Base-by-base conservation (phyloP, 495 filamentous ascomycete genomes). In the Trichoderma gamsii region DNA sequence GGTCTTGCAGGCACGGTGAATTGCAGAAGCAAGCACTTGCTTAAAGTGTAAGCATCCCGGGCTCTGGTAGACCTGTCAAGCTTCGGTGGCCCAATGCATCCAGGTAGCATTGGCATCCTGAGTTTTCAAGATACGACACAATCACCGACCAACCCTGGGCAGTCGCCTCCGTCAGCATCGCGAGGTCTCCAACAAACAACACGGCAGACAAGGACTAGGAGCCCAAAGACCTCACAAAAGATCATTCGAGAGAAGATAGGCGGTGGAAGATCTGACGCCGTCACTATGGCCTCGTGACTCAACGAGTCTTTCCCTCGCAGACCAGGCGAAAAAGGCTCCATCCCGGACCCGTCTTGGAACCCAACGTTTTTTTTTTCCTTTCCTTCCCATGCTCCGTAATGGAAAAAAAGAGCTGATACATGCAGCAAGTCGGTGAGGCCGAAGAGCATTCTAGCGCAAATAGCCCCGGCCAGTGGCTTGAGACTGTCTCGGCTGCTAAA, bases 401-500 rank as follows among this genome's bases (percentile, higher is more conserved):
- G 27, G 3, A 61, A 27, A 32, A 18, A 61, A 18, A 13, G 25
- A 11, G 6, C 23, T 27, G 5, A 9, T 61, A 9, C 27, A 12
- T 61, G 56, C 56, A 61, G 56, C 27, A 38, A 61, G 56, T 61
- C 56, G 56, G 56, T 61, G 56, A 61, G 56, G 56, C 56, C 56
- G 23, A 32, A 12, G 27, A 61, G 56, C 56, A 3, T 27, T 61
- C 56, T 32, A 61, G 27, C 56, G 56, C 56, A 61, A 61, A 61
- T 32, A 9, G 56, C 56, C 56, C 35, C 56, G 25, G 56, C 27
- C 27, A 21, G 56, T 61, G 56, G 56, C 56, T 61, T 27, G 56
- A 18, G 27, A 61, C 23, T 61, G 56, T 61, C 56, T 61, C 56
- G 27, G 56, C 56, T 32, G 56, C 56, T 25, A 61, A 29, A 25